Conservation (phyloP, 495 filamentous ascomycete species). For the Neurospora sp. region DNA sequence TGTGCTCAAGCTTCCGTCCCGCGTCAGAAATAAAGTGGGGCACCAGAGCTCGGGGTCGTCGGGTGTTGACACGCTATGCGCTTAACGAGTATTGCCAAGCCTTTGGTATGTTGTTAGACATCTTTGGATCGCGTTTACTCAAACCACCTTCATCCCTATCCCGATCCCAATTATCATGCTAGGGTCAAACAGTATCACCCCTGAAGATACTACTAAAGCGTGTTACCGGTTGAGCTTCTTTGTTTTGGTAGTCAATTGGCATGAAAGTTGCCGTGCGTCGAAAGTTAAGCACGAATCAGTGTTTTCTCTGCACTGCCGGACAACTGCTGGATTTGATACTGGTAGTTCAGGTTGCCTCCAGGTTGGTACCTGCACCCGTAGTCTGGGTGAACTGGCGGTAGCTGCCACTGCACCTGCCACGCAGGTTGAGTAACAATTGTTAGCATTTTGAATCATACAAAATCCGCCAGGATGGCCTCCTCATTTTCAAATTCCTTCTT, state of each 20-base stretch:
- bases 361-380: not conserved
- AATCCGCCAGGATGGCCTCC: conserved; percentile 10
- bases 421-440: not conserved
- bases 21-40: not conserved
- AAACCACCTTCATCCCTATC: not conserved
- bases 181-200: not conserved
- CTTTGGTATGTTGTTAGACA: not conserved
- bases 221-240: not conserved
- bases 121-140: not conserved
- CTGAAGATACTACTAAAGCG: not conserved
- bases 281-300: not conserved
- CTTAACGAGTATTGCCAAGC: not conserved
- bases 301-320: not conserved
- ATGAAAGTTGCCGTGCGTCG: not conserved
- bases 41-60: not conserved
- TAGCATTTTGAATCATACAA: not conserved
- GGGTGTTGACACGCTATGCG: not conserved
- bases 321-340: not conserved
- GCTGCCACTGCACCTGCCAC: not conserved
- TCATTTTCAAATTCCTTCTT: conserved; percentile 22
- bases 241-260: not conserved
- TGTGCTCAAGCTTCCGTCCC: not conserved
- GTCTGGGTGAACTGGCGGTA: not conserved
- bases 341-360: not conserved
- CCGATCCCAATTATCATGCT: not conserved